Percentiles rank a stretch among this genome's conserved stretches.
Conservation (phyloP, 1,284 basidiomycete genomes). For the Melampsora larici-populina region DNA sequence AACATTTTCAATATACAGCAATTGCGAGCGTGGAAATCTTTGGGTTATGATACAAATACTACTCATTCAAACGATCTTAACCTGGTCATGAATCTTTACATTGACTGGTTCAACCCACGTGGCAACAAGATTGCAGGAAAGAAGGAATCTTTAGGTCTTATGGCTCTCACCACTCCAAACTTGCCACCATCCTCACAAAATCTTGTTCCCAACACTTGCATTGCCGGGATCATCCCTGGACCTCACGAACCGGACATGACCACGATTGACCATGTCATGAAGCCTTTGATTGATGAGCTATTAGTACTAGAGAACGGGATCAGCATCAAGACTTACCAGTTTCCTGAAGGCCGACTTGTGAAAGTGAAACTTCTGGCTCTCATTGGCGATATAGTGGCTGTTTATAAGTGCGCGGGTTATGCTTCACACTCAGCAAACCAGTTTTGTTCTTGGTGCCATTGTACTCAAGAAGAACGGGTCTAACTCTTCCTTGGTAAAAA, state of each 20-base stretch:
- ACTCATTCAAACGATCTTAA: too few relatives aligned
- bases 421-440: constrained; percentile 14
- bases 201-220: background rate
- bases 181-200: background rate
- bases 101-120: constrained; percentile 30
- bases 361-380: background rate
- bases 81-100: constrained; percentile 4
- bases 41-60: background rate
- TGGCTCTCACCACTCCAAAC: constrained; percentile 10
- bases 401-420: constrained; percentile 16
- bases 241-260: constrained; percentile 4
- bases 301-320: too few relatives aligned
- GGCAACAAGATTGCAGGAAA: constrained; percentile 14
- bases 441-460: constrained; percentile 19
- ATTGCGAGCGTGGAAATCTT: background rate
- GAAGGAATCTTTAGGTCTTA: constrained; percentile 14
- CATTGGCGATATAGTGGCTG: constrained; percentile 20
- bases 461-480: background rate
- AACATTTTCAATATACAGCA: constrained; percentile 5
- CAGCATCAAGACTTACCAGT: background rate
- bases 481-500: background rate
- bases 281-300: constrained; percentile 4
- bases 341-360: background rate
- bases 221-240: constrained; percentile 17
- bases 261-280: background rate